phyloP scores from a whole-genome alignment of 148 eudicot species.

The Cornus florida region DNA sequence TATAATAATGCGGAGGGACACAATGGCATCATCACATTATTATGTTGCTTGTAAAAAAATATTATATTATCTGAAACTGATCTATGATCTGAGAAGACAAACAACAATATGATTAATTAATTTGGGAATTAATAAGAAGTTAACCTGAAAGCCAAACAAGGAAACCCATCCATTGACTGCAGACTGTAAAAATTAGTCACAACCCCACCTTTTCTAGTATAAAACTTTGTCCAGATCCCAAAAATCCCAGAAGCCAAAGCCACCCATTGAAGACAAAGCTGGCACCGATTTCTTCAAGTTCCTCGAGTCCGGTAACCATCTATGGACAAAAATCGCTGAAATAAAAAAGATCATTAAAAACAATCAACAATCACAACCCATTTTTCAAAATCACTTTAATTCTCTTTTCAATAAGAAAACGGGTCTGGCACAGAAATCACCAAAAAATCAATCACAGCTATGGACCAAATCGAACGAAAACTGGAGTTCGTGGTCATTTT shows the following conservation, averaged over 20 bases:
- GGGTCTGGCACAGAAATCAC: no score
- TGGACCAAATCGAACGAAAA: no score
- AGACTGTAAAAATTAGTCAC: conserved; percentile 85
- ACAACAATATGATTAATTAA: background rate
- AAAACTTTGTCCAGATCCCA: conserved; percentile 91
- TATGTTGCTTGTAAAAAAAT: background rate
- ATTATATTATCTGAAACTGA: background rate
- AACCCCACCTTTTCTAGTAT: conserved; percentile 58
- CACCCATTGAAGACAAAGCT: conserved; percentile 79
- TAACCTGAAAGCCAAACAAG: conserved; percentile 77
- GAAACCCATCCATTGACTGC: conserved; percentile 77
- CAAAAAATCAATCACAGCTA: no score
- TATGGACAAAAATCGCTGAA: conserved; percentile 75
- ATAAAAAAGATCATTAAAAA: conserved; percentile 3
- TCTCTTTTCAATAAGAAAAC: background rate
- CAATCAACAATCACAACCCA: conserved; percentile 15
- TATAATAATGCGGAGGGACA: background rate
- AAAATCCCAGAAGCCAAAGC: conserved; percentile 72
- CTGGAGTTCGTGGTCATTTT: no score
- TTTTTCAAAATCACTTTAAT: conserved; percentile 2
- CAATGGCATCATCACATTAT: background rate
- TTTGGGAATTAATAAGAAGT: background rate
- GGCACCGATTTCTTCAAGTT: conserved; percentile 77
- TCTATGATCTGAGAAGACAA: background rate
- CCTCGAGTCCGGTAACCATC: conserved; percentile 84